Base-by-base conservation (phyloP, 176 grass and related monocot species). In the Areca catechu region DNA sequence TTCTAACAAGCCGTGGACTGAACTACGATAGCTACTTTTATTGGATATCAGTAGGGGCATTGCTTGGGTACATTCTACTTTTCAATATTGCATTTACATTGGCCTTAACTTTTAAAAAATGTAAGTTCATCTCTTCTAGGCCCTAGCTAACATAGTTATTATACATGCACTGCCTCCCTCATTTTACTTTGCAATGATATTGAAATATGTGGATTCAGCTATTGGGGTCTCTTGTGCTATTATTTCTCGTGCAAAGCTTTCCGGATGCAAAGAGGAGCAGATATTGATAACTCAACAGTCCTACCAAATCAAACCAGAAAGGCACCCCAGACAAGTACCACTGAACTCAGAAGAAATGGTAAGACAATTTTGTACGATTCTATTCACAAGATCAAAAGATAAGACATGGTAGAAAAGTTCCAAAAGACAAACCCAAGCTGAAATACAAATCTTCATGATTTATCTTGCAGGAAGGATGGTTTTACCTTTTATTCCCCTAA, bases 41-140 rank as follows among this genome's bases (percentile, higher is more conserved):
- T 50, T 95, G 85, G 90, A 86, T 89, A 61, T 77, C 79, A 73
- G 18, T 89, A 51, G 90, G 73, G 69, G 90, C 90, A 77, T 30
- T 95, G 34, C n/a, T 80, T 57, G 78, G 70, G 7, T 89, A 74
- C 61, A 76, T 77, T 34, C 22, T 95, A 7, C 60, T 95, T 20
- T 77, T 83, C 22, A 95, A 95, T 59, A 56, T 76, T 30, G 85
- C 65, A 58, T 95, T 86, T 74, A 54, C 82, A 17, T 50, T 83
- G 5, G 65, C 72, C 48, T 84, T 95, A 63, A 86, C 79, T 71
- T 71, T 83, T 57, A 95, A 60, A 75, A 83, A 50, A 50, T 54
- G 85, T 89, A 78, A 75, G 60, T 22, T 65, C 48, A 61, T 70
- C 34, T 0, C 9, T 47, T n/a, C n/a, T n/a, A n/a, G n/a, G n/a